phyloP scores from a whole-genome alignment of 2,329 filamentous ascomycete species.

The Stagonosporopsis cucurbitacearum region DNA sequence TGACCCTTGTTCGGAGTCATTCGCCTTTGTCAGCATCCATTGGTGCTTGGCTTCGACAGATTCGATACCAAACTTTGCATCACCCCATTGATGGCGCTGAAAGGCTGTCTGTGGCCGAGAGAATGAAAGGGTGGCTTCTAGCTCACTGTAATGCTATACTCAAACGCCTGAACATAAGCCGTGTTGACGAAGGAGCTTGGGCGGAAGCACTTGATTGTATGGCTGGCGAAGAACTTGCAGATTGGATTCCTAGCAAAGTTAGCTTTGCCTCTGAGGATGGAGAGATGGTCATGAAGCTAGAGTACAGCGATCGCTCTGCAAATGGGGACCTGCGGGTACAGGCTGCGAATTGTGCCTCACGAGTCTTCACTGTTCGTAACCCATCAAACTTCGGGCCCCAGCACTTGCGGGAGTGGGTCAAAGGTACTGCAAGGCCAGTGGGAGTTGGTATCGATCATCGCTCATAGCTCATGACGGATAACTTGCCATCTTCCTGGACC shows the following conservation, averaged over 20 bases:
- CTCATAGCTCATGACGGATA: not conserved
- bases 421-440: not conserved
- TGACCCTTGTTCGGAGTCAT: conserved; percentile 1
- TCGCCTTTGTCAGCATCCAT: not conserved
- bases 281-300: conserved; percentile 7
- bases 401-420: conserved; percentile 3
- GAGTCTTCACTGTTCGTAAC: not conserved
- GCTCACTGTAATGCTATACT: not conserved
- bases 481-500: not conserved
- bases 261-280: conserved; percentile 6
- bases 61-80: not conserved
- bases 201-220: conserved; percentile 12
- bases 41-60: conserved; percentile 2
- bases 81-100: not conserved
- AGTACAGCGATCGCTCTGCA: conserved; percentile 1
- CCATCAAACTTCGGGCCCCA: conserved; percentile 6
- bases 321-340: not conserved
- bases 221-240: conserved; percentile 7
- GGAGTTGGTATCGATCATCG: not conserved
- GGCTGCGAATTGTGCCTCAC: not conserved
- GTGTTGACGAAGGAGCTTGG: conserved; percentile 8
- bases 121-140: conserved; percentile 3
- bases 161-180: not conserved
- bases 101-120: not conserved
- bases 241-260: conserved; percentile 11